Percentiles rank a stretch among this genome's conserved stretches.
These are phyloP conservation scores for Lepidopterella palustris DNA, from an alignment of 495 filamentous ascomycete species.

Conservation along the genomic window DNA sequence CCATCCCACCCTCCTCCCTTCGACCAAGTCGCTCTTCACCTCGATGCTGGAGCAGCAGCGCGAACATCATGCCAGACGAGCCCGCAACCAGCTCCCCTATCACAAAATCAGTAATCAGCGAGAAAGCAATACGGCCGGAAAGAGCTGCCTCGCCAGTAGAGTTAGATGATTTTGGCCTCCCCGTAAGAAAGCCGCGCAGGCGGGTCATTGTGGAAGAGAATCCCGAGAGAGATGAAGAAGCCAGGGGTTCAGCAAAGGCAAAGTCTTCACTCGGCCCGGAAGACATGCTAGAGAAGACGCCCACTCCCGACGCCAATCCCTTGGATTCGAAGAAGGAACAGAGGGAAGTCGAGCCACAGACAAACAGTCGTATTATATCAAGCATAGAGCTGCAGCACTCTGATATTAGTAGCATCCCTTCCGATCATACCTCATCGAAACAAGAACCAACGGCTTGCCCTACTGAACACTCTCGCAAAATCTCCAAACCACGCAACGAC, in stretches of 20 bases:
- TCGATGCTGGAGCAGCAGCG: slow-evolving; percentile 14
- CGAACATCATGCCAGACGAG: slow-evolving; percentile 24
- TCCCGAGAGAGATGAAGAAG: slow-evolving; percentile 15
- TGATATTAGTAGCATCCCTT: background rate
- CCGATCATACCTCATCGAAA: background rate
- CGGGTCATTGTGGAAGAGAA: slow-evolving; percentile 11
- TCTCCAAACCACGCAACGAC: slow-evolving; percentile 6
- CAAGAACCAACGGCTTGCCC: background rate
- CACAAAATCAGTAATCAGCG: background rate
- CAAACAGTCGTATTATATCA: background rate
- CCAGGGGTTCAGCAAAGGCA: slow-evolving; percentile 8
- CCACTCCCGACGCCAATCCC: background rate
- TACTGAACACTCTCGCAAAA: background rate
- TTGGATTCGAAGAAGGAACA: background rate
- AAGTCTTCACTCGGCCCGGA: background rate
- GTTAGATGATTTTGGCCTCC: slow-evolving; percentile 38
- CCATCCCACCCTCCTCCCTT: background rate
- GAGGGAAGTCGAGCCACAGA: background rate
- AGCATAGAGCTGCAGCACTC: background rate
- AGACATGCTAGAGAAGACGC: background rate
- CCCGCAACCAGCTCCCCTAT: slow-evolving; percentile 12
- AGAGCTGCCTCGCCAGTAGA: slow-evolving; percentile 11
- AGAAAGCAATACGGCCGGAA: background rate
- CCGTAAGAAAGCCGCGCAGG: slow-evolving; percentile 24
- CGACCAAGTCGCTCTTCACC: background rate